These are phyloP conservation scores for Beauveria medogensis DNA, from an alignment of 2,329 filamentous ascomycete species.

Conservation along the genomic window DNA sequence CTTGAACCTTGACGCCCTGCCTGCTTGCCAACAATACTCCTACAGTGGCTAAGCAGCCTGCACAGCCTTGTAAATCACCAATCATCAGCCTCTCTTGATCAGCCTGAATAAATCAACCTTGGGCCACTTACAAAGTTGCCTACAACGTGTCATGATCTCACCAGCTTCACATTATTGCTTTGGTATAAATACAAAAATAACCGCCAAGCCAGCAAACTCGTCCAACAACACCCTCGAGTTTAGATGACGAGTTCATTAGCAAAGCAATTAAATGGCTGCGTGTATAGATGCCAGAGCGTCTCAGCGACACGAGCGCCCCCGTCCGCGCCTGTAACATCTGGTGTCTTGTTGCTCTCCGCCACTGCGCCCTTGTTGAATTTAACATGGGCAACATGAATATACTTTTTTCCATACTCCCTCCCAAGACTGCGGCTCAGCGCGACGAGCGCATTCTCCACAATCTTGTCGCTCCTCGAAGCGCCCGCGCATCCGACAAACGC, in stretches of 20 bases:
- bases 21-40: background rate
- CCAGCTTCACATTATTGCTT: background rate
- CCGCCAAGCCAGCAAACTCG: background rate
- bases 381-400: constrained; percentile 2
- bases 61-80: background rate
- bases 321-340: background rate
- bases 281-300: constrained; percentile 8
- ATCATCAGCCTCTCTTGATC: background rate
- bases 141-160: background rate
- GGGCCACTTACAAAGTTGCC: background rate
- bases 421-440: constrained; percentile 10
- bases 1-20: background rate
- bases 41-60: background rate
- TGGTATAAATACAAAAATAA: background rate
- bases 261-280: constrained; percentile 9
- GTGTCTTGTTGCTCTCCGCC: background rate
- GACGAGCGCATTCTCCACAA: constrained; percentile 7
- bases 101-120: background rate
- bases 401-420: constrained; percentile 6
- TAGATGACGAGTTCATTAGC: constrained; percentile 5
- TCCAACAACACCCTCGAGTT: background rate
- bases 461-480: background rate
- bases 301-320: background rate
- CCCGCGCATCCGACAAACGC: background rate
- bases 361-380: background rate